phyloP scores from a whole-genome alignment of 305 asterid species.

The Fraxinus albicans region DNA sequence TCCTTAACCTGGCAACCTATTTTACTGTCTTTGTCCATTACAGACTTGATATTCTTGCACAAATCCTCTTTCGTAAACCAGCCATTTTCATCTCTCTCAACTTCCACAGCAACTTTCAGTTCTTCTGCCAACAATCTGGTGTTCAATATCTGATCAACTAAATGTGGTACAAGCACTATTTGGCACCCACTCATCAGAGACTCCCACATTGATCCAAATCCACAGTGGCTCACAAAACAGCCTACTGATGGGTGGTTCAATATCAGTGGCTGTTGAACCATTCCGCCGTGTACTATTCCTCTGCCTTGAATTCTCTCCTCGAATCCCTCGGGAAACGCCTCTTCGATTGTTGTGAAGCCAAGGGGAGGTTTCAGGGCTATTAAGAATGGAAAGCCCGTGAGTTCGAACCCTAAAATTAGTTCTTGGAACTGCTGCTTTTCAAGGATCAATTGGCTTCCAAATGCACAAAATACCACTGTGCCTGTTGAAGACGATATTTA shows the following conservation, averaged over 20 bases:
- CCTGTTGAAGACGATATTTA: neutral
- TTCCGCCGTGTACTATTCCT: constrained; percentile 60
- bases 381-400: constrained; percentile 56
- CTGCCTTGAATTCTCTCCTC: constrained; percentile 46
- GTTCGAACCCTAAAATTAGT: constrained; percentile 53
- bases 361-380: constrained; percentile 54
- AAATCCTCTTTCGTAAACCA: constrained; percentile 62
- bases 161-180: constrained; percentile 59
- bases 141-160: constrained; percentile 65
- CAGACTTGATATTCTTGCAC: constrained; percentile 45
- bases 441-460: constrained; percentile 54
- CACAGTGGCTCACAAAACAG: constrained; percentile 84
- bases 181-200: constrained; percentile 60
- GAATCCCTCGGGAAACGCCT: constrained; percentile 76
- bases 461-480: constrained; percentile 53
- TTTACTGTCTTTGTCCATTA: constrained; percentile 53
- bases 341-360: constrained; percentile 47
- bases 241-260: constrained; percentile 72
- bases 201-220: constrained; percentile 90
- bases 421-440: constrained; percentile 50
- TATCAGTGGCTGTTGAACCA: constrained; percentile 66
- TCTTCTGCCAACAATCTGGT: constrained; percentile 63
- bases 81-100: constrained; percentile 56
- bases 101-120: constrained; percentile 72
- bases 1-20: constrained; percentile 39